Percentiles rank a stretch among this genome's conserved stretches.
phyloP scores from a whole-genome alignment of 805 yeast species.

The Naumovozyma castellii region DNA sequence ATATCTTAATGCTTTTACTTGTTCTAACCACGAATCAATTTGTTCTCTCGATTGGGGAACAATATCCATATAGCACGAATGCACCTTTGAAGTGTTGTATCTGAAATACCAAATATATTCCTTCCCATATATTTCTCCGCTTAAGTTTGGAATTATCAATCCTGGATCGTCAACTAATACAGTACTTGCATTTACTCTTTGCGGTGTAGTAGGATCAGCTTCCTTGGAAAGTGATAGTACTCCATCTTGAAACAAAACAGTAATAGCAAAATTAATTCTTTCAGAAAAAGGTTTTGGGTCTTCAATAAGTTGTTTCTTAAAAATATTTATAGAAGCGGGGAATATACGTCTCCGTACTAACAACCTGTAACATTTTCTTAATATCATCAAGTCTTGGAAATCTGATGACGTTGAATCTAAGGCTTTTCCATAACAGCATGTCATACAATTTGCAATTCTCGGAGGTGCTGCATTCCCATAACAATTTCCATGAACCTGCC shows the following conservation, averaged over 20 bases:
- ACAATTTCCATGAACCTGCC: conserved; percentile 29
- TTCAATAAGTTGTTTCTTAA: conserved; percentile 12
- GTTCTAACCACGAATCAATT: conserved; percentile 15
- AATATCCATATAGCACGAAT: conserved; percentile 15
- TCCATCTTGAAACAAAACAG: conserved; percentile 13
- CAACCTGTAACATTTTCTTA: conserved; percentile 30
- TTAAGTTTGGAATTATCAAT: conserved; percentile 7
- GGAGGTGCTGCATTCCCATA: conserved; percentile 24
- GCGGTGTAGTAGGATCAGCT: conserved; percentile 1
- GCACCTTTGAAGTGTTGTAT: conserved; percentile 11
- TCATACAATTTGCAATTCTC: conserved; percentile 18
- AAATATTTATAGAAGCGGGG: conserved; percentile 13
- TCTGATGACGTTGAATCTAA: conserved; percentile 13
- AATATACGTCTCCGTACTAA: conserved; percentile 14
- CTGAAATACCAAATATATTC: conserved; percentile 14
- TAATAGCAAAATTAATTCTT: conserved; percentile 10
- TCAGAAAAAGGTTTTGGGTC: conserved; percentile 7
- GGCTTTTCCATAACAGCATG: conserved; percentile 19
- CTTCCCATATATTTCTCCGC: conserved; percentile 7
- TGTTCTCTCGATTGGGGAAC: conserved; percentile 12
- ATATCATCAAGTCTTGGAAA: conserved; percentile 27
- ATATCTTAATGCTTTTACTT: conserved; percentile 9
- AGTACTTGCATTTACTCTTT: conserved; percentile 6
- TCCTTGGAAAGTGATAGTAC: conserved; percentile 6
- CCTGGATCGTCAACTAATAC: conserved; percentile 17